phyloP scores from a whole-genome alignment of 2,329 filamentous ascomycete species.

The Trichothecium sympodiale region DNA sequence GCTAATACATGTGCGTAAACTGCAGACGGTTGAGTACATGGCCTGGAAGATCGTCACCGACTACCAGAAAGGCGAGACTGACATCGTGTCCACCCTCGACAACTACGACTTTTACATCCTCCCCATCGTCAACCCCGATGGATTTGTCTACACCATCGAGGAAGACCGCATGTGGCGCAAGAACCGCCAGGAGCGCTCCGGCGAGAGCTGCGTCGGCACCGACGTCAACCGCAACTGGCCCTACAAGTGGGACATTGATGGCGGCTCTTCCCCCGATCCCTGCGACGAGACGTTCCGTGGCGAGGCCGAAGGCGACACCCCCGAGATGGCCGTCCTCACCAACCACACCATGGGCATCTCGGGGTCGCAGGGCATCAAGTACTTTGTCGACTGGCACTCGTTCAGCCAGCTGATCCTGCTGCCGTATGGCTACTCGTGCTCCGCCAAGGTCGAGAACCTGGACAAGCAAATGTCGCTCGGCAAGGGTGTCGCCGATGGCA shows the following conservation, averaged over 20 bases:
- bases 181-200: slow-evolving; percentile 34
- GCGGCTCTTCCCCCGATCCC: slow-evolving; percentile 39
- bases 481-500: slow-evolving; percentile 34
- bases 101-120: slow-evolving; percentile 57
- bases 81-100: slow-evolving; percentile 34
- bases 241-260: slow-evolving; percentile 37
- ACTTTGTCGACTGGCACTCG: slow-evolving; percentile 56
- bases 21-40: slow-evolving; percentile 34
- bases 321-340: slow-evolving; percentile 39
- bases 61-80: slow-evolving; percentile 23
- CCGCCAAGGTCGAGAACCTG: slow-evolving; percentile 31
- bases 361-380: slow-evolving; percentile 36
- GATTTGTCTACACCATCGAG: slow-evolving; percentile 48
- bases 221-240: slow-evolving; percentile 54
- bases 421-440: slow-evolving; percentile 50
- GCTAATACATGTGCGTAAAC: too few species aligned
- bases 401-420: slow-evolving; percentile 49
- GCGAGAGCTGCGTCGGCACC: slow-evolving; percentile 33
- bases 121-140: slow-evolving; percentile 51
- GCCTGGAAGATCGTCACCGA: slow-evolving; percentile 31
- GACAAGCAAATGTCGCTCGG: slow-evolving; percentile 37
- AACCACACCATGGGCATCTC: slow-evolving; percentile 20
- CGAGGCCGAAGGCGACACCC: slow-evolving; percentile 28
- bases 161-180: slow-evolving; percentile 51
- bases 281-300: slow-evolving; percentile 40